These are phyloP conservation scores for Takashimella tepidaria DNA, from an alignment of 1,284 basidiomycete genomes.

Conservation along the genomic window DNA sequence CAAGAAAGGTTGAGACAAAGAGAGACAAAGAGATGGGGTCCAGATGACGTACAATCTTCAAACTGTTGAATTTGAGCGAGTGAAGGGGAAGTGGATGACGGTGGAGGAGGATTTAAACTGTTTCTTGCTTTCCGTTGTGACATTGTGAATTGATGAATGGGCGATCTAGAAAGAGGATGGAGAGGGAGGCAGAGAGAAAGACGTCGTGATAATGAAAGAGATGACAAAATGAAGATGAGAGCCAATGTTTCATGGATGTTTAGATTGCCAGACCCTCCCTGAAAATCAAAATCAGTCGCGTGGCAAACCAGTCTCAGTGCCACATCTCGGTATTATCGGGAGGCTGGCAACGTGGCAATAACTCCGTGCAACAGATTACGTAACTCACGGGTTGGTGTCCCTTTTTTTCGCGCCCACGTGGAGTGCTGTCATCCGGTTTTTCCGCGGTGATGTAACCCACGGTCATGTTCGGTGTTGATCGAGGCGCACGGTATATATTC, in stretches of 20 bases:
- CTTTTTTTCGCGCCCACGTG: too few species aligned
- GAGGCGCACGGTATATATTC: too few species aligned
- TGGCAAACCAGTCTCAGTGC: neutral
- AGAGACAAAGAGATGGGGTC: neutral
- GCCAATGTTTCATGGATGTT: too few species aligned
- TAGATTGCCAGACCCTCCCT: too few species aligned
- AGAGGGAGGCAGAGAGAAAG: neutral
- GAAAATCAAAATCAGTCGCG: neutral
- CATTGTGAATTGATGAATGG: neutral
- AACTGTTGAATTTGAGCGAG: slow-evolving; percentile 2
- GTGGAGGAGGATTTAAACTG: slow-evolving; percentile 18
- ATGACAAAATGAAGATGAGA: too few species aligned
- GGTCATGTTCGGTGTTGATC: too few species aligned
- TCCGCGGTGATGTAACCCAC: neutral
- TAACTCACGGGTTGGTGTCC: too few species aligned
- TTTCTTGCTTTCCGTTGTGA: slow-evolving; percentile 1
- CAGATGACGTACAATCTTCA: slow-evolving; percentile 7
- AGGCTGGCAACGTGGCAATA: too few species aligned
- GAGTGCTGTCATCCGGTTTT: too few species aligned
- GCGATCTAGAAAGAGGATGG: neutral
- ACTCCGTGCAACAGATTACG: too few species aligned
- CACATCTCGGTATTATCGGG: neutral
- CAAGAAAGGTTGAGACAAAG: neutral
- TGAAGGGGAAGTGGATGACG: slow-evolving; percentile 3
- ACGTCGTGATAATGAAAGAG: too few species aligned